phyloP scores from a whole-genome alignment of 306 rosid genomes.

The Quillaja saponaria region DNA sequence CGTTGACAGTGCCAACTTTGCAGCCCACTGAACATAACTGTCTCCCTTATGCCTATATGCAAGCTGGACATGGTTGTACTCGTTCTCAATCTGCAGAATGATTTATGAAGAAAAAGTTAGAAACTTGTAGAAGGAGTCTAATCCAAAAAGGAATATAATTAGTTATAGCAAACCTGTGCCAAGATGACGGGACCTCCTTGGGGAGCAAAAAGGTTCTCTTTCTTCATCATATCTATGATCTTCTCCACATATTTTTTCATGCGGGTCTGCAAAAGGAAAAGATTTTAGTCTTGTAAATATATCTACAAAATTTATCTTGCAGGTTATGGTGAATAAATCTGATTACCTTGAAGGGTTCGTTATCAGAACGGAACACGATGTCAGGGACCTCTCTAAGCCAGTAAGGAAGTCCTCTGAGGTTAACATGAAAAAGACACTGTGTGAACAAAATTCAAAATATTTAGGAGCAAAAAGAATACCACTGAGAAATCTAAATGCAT shows the following conservation, averaged over 20 bases:
- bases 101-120: background rate
- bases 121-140: background rate
- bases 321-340: background rate
- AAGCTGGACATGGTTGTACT: conserved; percentile 76
- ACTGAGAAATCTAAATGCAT: conserved; percentile 12
- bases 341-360: conserved; percentile 69
- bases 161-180: conserved; percentile 62
- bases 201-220: conserved; percentile 64
- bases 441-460: background rate
- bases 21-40: conserved; percentile 80
- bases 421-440: background rate
- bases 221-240: conserved; percentile 59
- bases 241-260: conserved; percentile 58
- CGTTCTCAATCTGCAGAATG: conserved; percentile 75
- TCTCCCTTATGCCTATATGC: conserved; percentile 57
- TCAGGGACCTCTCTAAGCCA: conserved; percentile 81
- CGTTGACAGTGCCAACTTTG: conserved; percentile 54
- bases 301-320: no score
- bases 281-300: background rate
- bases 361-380: conserved; percentile 67
- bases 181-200: conserved; percentile 92
- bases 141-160: background rate
- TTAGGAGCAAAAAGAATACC: background rate
- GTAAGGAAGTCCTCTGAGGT: conserved; percentile 80
- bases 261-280: conserved; percentile 43